Percentiles rank a stretch among this genome's conserved stretches.
Conservation (phyloP, 768 basidiomycete genomes). For the Amanita rubescens region DNA sequence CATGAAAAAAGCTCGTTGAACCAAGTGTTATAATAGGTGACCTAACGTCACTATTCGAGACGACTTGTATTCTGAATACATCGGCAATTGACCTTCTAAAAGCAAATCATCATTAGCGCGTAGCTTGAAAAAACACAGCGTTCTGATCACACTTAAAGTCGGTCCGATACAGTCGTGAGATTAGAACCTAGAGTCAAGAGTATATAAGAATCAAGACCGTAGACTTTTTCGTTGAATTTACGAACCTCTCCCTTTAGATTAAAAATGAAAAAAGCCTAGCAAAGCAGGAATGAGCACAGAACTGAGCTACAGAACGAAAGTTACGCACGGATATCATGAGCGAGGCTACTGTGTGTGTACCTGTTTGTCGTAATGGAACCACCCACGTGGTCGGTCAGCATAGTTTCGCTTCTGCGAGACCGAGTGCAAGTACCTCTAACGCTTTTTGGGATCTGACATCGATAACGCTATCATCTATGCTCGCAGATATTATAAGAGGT, state of each 20-base stretch:
- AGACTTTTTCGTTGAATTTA: slow-evolving; percentile 7
- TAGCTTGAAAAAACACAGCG: slow-evolving; percentile 1
- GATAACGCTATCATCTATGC: no score
- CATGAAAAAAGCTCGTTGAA: slow-evolving; percentile 98
- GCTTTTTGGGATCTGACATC: no score
- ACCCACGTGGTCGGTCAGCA: no score
- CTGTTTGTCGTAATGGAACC: no score
- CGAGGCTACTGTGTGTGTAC: no score
- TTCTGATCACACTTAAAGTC: slow-evolving; percentile 79
- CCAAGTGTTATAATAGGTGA: slow-evolving; percentile 97
- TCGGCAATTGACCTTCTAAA: slow-evolving; percentile 90
- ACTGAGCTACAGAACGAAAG: background rate
- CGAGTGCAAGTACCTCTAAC: no score
- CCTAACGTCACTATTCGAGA: slow-evolving; percentile 93
- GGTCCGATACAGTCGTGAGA: slow-evolving; percentile 90
- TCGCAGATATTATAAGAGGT: no score
- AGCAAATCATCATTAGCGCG: slow-evolving; percentile 6
- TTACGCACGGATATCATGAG: slow-evolving; percentile 4
- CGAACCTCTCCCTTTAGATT: slow-evolving; percentile 97
- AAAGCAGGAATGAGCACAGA: background rate
- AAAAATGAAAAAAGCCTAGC: slow-evolving; percentile 96
- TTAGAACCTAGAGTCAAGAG: slow-evolving; percentile 65
- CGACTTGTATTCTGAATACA: slow-evolving; percentile 98
- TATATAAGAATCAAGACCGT: background rate
- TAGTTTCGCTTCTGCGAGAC: no score